These are phyloP conservation scores for Aristolochia fimbriata DNA, from an alignment of 164 flowering plant genomes.

Conservation along the genomic window DNA sequence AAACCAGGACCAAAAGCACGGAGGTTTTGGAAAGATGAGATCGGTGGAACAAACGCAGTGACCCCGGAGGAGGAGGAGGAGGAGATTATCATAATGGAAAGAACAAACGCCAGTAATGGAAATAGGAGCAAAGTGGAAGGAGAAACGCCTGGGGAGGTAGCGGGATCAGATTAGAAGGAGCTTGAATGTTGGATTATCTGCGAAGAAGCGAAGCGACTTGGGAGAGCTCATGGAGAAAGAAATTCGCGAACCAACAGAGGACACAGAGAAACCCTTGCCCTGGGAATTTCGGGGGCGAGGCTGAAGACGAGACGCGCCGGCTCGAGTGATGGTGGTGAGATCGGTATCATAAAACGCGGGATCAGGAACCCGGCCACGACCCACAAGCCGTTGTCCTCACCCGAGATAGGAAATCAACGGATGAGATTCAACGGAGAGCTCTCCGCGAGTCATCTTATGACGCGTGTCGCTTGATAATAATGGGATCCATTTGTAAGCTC, in stretches of 20 bases:
- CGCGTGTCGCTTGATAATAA: no score
- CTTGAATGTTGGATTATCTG: slow-evolving; percentile 5
- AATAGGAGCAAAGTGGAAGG: not conserved
- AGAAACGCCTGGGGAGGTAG: not conserved
- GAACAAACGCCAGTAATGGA: slow-evolving; percentile 1
- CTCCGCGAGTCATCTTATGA: no score
- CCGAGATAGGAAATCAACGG: no score
- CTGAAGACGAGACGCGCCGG: no score
- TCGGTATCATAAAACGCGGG: not conserved
- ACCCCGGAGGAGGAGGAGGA: slow-evolving; percentile 9
- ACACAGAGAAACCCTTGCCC: not conserved
- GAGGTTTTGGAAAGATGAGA: slow-evolving; percentile 31
- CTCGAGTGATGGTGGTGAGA: not conserved
- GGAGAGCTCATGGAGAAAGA: slow-evolving; percentile 8
- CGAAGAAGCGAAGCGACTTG: slow-evolving; percentile 1
- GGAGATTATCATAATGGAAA: slow-evolving; percentile 28
- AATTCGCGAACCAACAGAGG: not conserved
- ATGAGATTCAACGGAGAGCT: no score
- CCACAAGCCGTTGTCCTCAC: no score
- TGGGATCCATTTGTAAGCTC: no score
- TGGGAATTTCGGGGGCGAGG: not conserved
- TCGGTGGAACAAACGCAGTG: slow-evolving; percentile 15
- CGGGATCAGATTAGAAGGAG: not conserved
- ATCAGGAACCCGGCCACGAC: not conserved
- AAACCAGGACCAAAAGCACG: slow-evolving; percentile 89